Conservation (phyloP, 73 alveolate genomes). For the Blepharisma stoltei region DNA sequence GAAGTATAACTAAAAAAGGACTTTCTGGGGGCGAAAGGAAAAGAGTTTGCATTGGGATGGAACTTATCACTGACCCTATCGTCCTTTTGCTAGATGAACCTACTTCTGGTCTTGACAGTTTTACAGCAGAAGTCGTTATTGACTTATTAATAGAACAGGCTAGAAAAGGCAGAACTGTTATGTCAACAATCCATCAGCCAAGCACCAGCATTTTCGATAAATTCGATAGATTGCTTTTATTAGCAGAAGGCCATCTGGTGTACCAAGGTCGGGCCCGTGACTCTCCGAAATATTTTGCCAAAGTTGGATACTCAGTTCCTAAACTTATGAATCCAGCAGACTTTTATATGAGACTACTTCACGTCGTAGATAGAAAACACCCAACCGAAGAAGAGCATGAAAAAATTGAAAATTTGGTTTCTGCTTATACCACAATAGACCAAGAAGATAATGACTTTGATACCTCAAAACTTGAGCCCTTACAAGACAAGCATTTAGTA, state of each 20-base stretch:
- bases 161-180: constrained; percentile 62
- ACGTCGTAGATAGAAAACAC: neutral
- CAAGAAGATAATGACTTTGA: neutral
- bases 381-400: neutral
- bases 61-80: constrained; percentile 44
- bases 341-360: constrained; percentile 42
- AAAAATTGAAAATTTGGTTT: neutral
- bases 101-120: constrained; percentile 52
- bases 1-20: constrained; percentile 16
- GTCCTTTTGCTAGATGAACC: constrained; percentile 55
- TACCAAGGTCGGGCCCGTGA: constrained; percentile 63
- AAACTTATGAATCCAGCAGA: constrained; percentile 76
- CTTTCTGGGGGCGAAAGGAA: constrained; percentile 60
- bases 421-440: neutral
- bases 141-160: constrained; percentile 32
- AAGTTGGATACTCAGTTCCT: constrained; percentile 68
- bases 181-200: constrained; percentile 88
- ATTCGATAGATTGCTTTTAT: constrained; percentile 66
- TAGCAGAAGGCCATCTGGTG: constrained; percentile 70
- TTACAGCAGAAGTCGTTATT: constrained; percentile 28
- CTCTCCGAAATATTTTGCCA: constrained; percentile 54
- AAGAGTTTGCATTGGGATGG: constrained; percentile 53
- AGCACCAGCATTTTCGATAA: constrained; percentile 58
- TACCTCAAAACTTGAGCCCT: neutral
- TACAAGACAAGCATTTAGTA: neutral